Evolutionary conservation across 306 rosid genomes (phyloP), one percentile per base, ranked within the genome.

Genomic region (Dalbergia cochinchinensis): DNA sequence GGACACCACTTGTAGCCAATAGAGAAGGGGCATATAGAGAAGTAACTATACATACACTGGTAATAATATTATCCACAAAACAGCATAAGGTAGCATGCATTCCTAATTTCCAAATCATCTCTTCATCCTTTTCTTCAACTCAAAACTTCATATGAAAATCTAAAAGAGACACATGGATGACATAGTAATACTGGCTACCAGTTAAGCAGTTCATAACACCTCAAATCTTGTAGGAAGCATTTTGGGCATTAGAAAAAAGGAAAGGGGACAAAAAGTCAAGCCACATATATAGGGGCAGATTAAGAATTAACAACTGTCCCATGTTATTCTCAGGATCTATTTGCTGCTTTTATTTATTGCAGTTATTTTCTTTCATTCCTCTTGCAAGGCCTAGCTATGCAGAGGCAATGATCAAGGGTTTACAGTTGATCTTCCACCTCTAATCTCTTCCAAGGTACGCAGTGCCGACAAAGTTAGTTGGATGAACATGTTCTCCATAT

Each of bases 381-480:
- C 79, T 64, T 87, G 87, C 64, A 51, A 53, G 26, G 79, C 69
- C 80, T 85, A 81, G 18, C 14, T 86, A 65, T 87, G 63, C 58
- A 91, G 94, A 74, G 97, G 94, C 86, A 92, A 81, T 10, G 97
- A 92, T 79, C 82, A 92, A 6, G 61, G 70, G 83, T 89, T 86
- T 11, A 87, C 90, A 20, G 97, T 92, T 71, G 97, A 91, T 71
- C 97, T 94, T 86, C 91, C 91, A 77, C 97, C 87, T 22, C 98
- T 85, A 54, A 94, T 86, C 82, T 89, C 88, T 73, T 88, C 86
- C 79, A 92, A 72, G 47, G 84, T 90, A 33, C 83, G 84, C 72
- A 94, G 77, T 4, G 98, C 97, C 9, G 94, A 87, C 45, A 69
- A 48, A 31, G 94, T 91, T 77, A 90, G 89, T 80, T 71, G 89